A percentile compares a stretch with the other conserved stretches of the same genome.
phyloP scores from a whole-genome alignment of 2,329 filamentous ascomycete genomes.

The Fusarium sarcochroum region DNA sequence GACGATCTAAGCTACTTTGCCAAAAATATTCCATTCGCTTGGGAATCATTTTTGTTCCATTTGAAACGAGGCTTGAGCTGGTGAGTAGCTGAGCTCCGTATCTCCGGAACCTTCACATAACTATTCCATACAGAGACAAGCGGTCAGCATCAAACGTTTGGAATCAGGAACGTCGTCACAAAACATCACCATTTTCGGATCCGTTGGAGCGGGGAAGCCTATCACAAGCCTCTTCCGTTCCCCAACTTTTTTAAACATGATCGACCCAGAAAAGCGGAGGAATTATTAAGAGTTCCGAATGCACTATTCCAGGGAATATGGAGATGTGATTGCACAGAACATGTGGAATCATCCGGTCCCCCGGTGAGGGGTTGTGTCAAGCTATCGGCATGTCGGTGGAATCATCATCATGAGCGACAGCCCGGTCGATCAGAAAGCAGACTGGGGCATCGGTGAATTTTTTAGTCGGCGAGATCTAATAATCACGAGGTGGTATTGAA shows the following conservation, averaged over 20 bases:
- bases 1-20: not conserved
- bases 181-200: conserved; percentile 13
- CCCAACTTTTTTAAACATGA: not conserved
- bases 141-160: not conserved
- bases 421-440: not conserved
- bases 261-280: conserved; percentile 18
- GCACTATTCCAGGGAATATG: not conserved
- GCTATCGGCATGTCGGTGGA: not conserved
- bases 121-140: not conserved
- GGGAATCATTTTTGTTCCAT: not conserved
- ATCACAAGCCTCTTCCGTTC: not conserved
- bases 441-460: too few relatives aligned
- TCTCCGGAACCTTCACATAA: not conserved
- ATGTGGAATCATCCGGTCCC: conserved; percentile 2
- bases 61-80: not conserved
- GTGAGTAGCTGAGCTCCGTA: not conserved
- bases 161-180: not conserved
- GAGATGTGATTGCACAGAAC: not conserved
- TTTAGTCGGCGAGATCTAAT: too few relatives aligned
- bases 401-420: not conserved
- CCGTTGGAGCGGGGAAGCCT: conserved; percentile 17
- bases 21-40: not conserved
- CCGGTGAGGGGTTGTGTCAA: conserved; percentile 15
- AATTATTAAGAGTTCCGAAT: conserved; percentile 30
- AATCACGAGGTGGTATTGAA: too few relatives aligned